Conservation (phyloP, 352 stramenopile species). For the Phytophthora uliginosa region DNA sequence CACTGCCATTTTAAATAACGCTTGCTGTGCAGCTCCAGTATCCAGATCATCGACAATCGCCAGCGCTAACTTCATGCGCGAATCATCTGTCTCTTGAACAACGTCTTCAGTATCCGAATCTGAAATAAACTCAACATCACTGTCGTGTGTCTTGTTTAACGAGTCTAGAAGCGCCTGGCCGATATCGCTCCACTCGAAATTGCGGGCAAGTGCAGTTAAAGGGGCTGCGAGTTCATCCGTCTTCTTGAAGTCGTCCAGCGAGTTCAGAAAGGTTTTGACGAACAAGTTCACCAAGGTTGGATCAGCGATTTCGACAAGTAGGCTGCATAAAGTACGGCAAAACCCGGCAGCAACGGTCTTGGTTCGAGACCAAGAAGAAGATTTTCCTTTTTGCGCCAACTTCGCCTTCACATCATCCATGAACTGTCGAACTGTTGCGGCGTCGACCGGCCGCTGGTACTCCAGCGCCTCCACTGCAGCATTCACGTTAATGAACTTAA, state of each 20-base stretch:
- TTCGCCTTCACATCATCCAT: not conserved
- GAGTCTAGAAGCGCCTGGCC: not conserved
- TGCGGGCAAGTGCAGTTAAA: not conserved
- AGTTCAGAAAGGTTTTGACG: not conserved
- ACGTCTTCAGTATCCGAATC: not conserved
- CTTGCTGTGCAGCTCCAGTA: not conserved
- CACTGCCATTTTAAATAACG: not conserved
- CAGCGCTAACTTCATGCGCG: not conserved
- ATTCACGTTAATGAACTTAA: not conserved
- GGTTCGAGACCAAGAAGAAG: not conserved
- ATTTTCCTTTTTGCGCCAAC: not conserved
- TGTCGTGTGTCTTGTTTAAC: not conserved
- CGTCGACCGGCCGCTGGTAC: not conserved
- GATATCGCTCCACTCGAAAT: not conserved
- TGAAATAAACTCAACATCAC: not conserved
- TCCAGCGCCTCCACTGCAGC: not conserved
- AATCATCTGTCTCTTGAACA: not conserved
- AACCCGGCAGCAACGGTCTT: not conserved
- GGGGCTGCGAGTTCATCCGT: not conserved
- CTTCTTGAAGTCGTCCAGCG: constrained; percentile 1
- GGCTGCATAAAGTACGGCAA: not conserved
- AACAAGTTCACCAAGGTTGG: not conserved
- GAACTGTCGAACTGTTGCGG: not conserved
- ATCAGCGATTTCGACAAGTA: not conserved
- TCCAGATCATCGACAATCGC: not conserved